Base-by-base conservation (phyloP, 768 basidiomycete genomes). In the Sarcodon aspratus region DNA sequence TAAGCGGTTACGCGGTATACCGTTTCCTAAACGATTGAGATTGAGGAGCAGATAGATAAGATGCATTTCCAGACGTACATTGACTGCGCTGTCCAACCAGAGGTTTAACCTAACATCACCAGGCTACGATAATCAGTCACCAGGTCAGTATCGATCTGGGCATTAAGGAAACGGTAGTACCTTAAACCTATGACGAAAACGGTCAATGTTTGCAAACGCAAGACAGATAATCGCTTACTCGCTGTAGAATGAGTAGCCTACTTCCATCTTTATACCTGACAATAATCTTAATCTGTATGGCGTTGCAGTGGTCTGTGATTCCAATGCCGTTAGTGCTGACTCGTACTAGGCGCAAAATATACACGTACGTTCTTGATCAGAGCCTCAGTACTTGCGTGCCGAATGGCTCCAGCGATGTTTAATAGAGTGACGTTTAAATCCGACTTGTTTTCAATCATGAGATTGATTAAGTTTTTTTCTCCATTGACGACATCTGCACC, bases 401-500 rank as follows among this genome's bases (percentile, higher is more conserved):
- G 75, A 56, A 91, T 68, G 34, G 85, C 80, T 38, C 83, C 87
- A 47, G 76, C 73, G 50, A 85, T 71, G 55, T 66, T 73, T 51
- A 78, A 61, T 13, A 91, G 66, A 2, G 85, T 86, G 45, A 85
- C 71, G 53, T 89, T 85, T 57, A 72, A 73, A 55, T 75, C 76
- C 9, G 84, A 82, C 62, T 77, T 84, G 65, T 88, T 92, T 64
- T 88, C 86, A 10, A 91, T 70, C 27, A 71, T 63, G 45, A 92
- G 63, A 21, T 65, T 65, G 33, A 92, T 66, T 33, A 73, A 66
- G 60, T 89, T 92, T 59, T 74, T 78, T 69, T 88, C 85, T 50
- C 88, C 88, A 56, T 92, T 92, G 33, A 90, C 79, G 45, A 91
- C 69, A 51, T 89, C 88, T 91, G 57, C n/a, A 53, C 15, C 46